phyloP scores from a whole-genome alignment of 2,329 filamentous ascomycete genomes.

The Dactylellina leptospora region DNA sequence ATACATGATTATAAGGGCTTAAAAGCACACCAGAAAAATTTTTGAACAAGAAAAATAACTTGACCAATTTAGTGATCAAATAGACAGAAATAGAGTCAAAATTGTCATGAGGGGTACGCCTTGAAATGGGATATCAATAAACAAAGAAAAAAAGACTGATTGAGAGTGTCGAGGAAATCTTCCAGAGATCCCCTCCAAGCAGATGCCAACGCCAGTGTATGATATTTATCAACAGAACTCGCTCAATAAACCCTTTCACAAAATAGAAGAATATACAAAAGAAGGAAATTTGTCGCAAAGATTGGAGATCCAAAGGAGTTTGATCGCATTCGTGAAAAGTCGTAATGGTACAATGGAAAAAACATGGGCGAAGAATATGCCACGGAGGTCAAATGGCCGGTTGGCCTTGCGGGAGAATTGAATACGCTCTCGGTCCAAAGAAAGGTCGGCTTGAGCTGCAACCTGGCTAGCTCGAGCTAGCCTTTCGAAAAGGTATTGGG shows the following conservation, averaged over 20 bases:
- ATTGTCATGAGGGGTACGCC: constrained; percentile 30
- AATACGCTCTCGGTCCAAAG: constrained; percentile 6
- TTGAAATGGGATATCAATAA: constrained; percentile 46
- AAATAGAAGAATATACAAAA: constrained; percentile 28
- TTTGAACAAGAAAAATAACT: neutral
- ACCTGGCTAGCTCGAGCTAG: constrained; percentile 42
- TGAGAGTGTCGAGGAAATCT: constrained; percentile 34
- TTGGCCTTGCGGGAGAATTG: neutral
- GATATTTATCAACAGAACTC: constrained; percentile 34
- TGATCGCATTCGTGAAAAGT: constrained; percentile 41
- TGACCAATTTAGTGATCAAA: constrained; percentile 22
- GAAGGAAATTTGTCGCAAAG: constrained; percentile 12
- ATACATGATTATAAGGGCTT: constrained; percentile 44
- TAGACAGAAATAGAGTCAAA: neutral
- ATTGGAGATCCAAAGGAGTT: constrained; percentile 12
- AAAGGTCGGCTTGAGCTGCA: constrained; percentile 17
- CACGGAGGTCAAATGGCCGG: neutral
- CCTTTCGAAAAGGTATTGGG: constrained; percentile 5
- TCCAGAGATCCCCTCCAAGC: constrained; percentile 45
- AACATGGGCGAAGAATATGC: neutral
- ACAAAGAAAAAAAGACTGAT: constrained; percentile 5
- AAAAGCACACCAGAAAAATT: constrained; percentile 7
- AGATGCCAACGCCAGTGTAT: constrained; percentile 46
- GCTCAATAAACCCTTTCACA: constrained; percentile 40
- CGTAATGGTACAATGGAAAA: constrained; percentile 37